phyloP scores from a whole-genome alignment of 768 basidiomycete genomes.

The Mycena haematopus region DNA sequence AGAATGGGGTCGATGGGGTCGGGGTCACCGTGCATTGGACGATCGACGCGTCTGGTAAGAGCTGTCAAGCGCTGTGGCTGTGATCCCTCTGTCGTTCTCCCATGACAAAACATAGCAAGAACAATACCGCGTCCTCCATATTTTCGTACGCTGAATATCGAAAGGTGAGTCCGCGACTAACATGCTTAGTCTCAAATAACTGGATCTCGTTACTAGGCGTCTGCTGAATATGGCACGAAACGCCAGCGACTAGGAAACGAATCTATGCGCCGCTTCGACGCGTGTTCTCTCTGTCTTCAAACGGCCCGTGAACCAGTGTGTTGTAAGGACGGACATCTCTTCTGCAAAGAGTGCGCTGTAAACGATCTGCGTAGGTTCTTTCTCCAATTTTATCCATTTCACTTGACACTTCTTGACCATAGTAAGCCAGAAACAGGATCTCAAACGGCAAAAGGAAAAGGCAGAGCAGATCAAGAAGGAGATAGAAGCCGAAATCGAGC shows the following conservation, averaged over 20 bases:
- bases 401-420: slow-evolving; percentile 19
- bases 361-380: slow-evolving; percentile 74
- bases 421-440: slow-evolving; percentile 92
- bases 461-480: slow-evolving; percentile 78
- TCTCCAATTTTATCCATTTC: background rate
- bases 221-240: slow-evolving; percentile 25
- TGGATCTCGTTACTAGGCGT: slow-evolving; percentile 33
- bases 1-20: background rate
- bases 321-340: slow-evolving; percentile 88
- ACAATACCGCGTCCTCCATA: slow-evolving; percentile 87
- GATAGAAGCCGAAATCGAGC: slow-evolving; percentile 79
- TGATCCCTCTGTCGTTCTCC: background rate
- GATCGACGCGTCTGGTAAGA: background rate
- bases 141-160: slow-evolving; percentile 87
- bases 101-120: slow-evolving; percentile 92
- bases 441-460: slow-evolving; percentile 87
- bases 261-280: slow-evolving; percentile 91
- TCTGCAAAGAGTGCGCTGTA: slow-evolving; percentile 95
- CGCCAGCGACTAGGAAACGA: slow-evolving; percentile 82
- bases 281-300: slow-evolving; percentile 88
- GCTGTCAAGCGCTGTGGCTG: background rate
- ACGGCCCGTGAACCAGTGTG: slow-evolving; percentile 83
- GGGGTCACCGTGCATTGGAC: slow-evolving; percentile 2
- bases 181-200: too few relatives aligned
- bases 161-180: slow-evolving; percentile 39